Base-by-base conservation (phyloP, 345 rosid species). In the Eutrema japonicum region DNA sequence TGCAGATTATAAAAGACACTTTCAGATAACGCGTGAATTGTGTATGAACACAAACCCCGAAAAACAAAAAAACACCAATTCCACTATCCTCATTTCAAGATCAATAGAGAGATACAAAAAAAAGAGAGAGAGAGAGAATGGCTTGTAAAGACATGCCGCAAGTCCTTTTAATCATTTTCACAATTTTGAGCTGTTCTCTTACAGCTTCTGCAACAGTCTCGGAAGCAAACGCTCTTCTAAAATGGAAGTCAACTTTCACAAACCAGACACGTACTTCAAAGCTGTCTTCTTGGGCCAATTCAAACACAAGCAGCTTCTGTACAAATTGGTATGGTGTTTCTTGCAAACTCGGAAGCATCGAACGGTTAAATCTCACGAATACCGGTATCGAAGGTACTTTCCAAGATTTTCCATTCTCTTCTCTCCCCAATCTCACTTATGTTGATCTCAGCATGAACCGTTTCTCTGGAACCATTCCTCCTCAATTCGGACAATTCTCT, bases 331-430 rank as follows among this genome's bases (percentile, higher is more conserved):
- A 59, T 33, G 85, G 85, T 41, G 82, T 82, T 59, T 35, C 12
- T 6, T 79, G 87, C 13, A 14, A 1, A 36, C 69, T 46, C 4
- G 64, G 68, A 10, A 79, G 77, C 72, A 45, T 82, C 54, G 2
- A 69, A 9, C 37, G 73, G 62, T 74, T 79, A 47, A 74, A 82
- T 41, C 85, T 82, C 5, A 57, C 78, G 2, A 36, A 72, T 38
- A 55, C 76, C 0, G 76, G 66, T 32, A 63, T 79, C 9, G 79
- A 79, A 65, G 83, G 87, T 74, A 84, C 85, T 49, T 81, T 83
- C 6, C 37, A 76, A 42, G 75, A 80, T 67, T 83, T 83, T 8
- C 77, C 81, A 5, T 81, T 79, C 68, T 76, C 80, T 33, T 68
- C 84, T 68, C 83, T 84, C 27, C 83, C 80, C 6, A 77, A 79